Percentiles rank a stretch among this genome's conserved stretches.
phyloP scores from a whole-genome alignment of 139 green algal species.

The Chlorella sp. region DNA sequence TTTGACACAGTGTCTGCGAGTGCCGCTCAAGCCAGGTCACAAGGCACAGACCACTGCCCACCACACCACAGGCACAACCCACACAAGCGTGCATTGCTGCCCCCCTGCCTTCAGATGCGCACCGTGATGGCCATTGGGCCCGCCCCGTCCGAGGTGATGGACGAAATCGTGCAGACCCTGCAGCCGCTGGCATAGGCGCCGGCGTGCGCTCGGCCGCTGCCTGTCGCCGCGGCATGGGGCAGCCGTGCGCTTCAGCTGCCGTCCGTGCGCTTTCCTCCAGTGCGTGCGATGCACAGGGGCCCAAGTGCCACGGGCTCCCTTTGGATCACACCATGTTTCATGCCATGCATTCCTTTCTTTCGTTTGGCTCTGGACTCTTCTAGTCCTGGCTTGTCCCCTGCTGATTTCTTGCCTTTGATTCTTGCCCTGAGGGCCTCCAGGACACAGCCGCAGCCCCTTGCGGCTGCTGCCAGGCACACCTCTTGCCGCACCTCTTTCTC shows the following conservation, averaged over 20 bases:
- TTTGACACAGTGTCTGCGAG: background rate
- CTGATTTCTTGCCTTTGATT: background rate
- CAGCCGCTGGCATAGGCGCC: background rate
- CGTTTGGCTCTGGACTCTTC: background rate
- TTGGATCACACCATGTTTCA: no score
- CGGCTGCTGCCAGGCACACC: no score
- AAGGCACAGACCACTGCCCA: no score
- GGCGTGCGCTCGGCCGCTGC: no score
- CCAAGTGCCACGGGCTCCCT: no score
- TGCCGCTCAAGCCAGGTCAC: no score
- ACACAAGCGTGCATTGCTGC: background rate
- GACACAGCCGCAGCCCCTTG: no score
- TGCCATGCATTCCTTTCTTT: background rate
- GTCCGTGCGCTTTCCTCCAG: background rate
- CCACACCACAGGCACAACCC: background rate
- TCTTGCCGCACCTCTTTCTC: background rate
- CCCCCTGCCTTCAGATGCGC: background rate
- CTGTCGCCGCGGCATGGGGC: no score
- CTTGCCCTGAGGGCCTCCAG: no score
- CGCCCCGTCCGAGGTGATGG: background rate
- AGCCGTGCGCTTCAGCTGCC: background rate
- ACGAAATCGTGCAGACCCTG: background rate
- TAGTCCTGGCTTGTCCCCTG: background rate
- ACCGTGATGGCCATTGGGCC: conserved; percentile 20
- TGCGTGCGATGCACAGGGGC: no score